Evolutionary conservation across 306 rosid species (phyloP).

Genomic region (Senna siamea): DNA sequence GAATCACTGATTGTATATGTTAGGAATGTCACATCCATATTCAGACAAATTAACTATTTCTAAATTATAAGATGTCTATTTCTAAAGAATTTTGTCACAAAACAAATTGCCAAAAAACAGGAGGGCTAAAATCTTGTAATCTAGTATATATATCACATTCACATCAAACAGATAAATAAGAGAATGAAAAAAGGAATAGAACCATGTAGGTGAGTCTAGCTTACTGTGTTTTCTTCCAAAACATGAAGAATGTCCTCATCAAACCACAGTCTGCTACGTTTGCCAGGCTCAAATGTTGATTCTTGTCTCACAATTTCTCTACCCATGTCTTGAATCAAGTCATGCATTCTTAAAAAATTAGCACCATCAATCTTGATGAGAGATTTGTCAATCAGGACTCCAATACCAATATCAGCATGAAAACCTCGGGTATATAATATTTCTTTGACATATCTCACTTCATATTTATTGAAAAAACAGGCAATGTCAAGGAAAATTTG

Average conservation of each 20-base stretch:
- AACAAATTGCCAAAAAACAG: not conserved
- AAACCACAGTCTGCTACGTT: conserved; percentile 47
- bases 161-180: not conserved
- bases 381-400: conserved; percentile 5
- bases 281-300: conserved; percentile 39
- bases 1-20: not conserved
- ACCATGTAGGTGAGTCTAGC: not conserved
- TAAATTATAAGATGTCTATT: not conserved
- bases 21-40: not conserved
- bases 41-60: not conserved
- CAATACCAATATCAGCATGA: not conserved
- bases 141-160: not conserved
- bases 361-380: not conserved
- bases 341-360: not conserved
- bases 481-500: conserved; percentile 25
- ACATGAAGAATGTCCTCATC: conserved; percentile 45
- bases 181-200: not conserved
- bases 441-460: not conserved
- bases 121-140: not conserved
- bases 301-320: conserved; percentile 48
- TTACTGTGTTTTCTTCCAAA: conserved; percentile 38
- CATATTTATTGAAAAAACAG: conserved; percentile 2
- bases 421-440: not conserved
- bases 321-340: conserved; percentile 37
- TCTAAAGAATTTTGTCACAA: not conserved